Base-by-base conservation (phyloP, 495 filamentous ascomycete genomes). In the Apiosordaria backusii region DNA sequence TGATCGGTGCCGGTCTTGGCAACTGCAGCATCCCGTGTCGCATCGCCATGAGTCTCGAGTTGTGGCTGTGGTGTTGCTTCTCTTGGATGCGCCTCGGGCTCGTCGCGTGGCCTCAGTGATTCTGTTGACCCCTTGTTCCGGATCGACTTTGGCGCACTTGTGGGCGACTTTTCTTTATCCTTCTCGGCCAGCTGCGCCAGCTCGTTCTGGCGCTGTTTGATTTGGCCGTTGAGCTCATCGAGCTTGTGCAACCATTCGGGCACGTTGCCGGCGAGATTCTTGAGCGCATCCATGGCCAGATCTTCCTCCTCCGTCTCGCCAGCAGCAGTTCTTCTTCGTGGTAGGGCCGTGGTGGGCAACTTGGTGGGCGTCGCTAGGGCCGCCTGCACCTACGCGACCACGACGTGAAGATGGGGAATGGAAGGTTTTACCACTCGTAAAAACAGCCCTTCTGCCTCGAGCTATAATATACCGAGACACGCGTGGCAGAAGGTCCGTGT, bases 201-300 rank as follows among this genome's bases (percentile, higher is more conserved):
- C 75, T 92, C 89, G 52, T 83, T 75, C 74, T 92, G 88, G 76
- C 88, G 90, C 66, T 83, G 80, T 45, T 86, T 83, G 45, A 93
- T 88, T 70, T 92, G 86, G 53, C 81, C 75, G 67, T 85, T 86
- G 26, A 93, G 83, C 18, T 91, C 87, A 54, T 92, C 88, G 58
- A 93, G 79, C 54, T 83, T 84, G 66, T 75, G 78, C 54, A 87
- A 82, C 91, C 90, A 93, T 65, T 85, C 77, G 22, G 90, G 90
- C 4, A 92, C 74, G 67, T 82, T 87, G 81, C 65, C 83, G 65
- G 83, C 79, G 62, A 93, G 84, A 61, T 86, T 84, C 63, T 81
- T 82, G 57, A 92, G 75, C 18, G 88, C 86, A 68, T 92, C 89
- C 78, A 87, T 85, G 67, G 79, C 73, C 73, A 82, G 63, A 66